A percentile compares a stretch with the other conserved stretches of the same genome.
Conservation (phyloP, 257 asterid species). For the Sherardia arvensis region DNA sequence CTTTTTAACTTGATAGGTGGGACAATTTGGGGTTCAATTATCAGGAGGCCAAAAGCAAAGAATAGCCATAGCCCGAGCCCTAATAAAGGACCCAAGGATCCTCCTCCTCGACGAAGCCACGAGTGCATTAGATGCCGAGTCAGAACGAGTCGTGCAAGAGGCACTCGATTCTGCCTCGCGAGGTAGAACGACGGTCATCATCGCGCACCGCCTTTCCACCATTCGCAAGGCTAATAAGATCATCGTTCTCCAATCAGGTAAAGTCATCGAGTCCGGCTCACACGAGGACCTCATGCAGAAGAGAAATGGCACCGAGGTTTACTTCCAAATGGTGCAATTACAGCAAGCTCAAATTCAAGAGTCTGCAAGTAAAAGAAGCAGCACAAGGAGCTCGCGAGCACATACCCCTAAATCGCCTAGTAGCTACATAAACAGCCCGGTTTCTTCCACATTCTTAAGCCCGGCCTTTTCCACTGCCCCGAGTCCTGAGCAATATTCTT, state of each 20-base stretch:
- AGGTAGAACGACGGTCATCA: conserved; percentile 56
- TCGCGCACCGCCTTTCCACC: conserved; percentile 66
- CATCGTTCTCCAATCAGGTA: conserved; percentile 46
- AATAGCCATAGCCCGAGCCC: conserved; percentile 68
- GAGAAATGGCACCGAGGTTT: conserved; percentile 25
- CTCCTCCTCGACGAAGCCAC: conserved; percentile 83
- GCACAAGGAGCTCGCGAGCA: background rate
- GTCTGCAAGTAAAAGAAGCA: conserved; percentile 1
- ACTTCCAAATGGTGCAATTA: conserved; percentile 41
- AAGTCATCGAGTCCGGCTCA: conserved; percentile 54
- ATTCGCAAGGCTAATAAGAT: conserved; percentile 44
- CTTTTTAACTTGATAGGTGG: conserved; percentile 38
- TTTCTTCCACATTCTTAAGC: conserved; percentile 38
- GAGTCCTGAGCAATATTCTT: conserved; percentile 33
- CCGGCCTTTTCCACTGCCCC: conserved; percentile 27
- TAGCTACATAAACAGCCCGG: conserved; percentile 45
- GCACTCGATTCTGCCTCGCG: conserved; percentile 56
- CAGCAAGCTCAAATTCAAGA: conserved; percentile 31
- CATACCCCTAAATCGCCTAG: conserved; percentile 23
- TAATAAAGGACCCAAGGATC: conserved; percentile 52
- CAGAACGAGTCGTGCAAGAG: conserved; percentile 54
- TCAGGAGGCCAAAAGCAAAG: conserved; percentile 87
- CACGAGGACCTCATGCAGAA: conserved; percentile 45
- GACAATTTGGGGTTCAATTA: conserved; percentile 56
- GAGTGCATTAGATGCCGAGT: conserved; percentile 65